Evolutionary conservation across 2,329 filamentous ascomycete species (phyloP).

Genomic region (Diplocarpon rosae): DNA sequence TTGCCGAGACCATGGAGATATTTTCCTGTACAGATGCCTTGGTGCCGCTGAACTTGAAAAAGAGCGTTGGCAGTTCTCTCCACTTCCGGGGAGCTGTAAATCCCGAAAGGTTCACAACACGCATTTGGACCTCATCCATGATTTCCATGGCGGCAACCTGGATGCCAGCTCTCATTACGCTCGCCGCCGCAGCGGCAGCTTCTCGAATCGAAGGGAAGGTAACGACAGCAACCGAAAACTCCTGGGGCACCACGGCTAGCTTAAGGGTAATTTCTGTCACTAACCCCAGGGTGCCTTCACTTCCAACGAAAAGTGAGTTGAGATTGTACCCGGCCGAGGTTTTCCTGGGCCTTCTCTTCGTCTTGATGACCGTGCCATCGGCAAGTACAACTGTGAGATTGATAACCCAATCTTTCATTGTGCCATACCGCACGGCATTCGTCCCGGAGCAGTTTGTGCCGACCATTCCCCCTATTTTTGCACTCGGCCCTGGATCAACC

Average conservation of each 20-base stretch:
- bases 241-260: slow-evolving; percentile 63
- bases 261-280: slow-evolving; percentile 79
- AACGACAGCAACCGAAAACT: slow-evolving; percentile 68
- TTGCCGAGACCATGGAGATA: slow-evolving; percentile 54
- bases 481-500: slow-evolving; percentile 62
- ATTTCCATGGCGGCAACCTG: slow-evolving; percentile 46
- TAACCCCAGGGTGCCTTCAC: slow-evolving; percentile 70
- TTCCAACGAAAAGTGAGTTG: slow-evolving; percentile 68
- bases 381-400: slow-evolving; percentile 72
- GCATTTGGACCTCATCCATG: slow-evolving; percentile 85
- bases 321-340: slow-evolving; percentile 77
- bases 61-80: slow-evolving; percentile 67
- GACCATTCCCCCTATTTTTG: slow-evolving; percentile 75
- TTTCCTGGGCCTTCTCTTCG: slow-evolving; percentile 64
- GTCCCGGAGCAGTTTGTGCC: slow-evolving; percentile 70
- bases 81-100: slow-evolving; percentile 58
- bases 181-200: slow-evolving; percentile 62
- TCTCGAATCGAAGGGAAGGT: slow-evolving; percentile 68
- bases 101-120: slow-evolving; percentile 64
- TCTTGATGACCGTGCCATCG: slow-evolving; percentile 71
- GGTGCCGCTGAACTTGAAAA: slow-evolving; percentile 80
- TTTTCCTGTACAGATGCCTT: slow-evolving; percentile 69
- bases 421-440: slow-evolving; percentile 71
- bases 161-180: slow-evolving; percentile 54
- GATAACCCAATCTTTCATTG: slow-evolving; percentile 82